Evolutionary conservation across 352 stramenopile species (phyloP).

Genomic region (Phytophthora aleatoria): DNA sequence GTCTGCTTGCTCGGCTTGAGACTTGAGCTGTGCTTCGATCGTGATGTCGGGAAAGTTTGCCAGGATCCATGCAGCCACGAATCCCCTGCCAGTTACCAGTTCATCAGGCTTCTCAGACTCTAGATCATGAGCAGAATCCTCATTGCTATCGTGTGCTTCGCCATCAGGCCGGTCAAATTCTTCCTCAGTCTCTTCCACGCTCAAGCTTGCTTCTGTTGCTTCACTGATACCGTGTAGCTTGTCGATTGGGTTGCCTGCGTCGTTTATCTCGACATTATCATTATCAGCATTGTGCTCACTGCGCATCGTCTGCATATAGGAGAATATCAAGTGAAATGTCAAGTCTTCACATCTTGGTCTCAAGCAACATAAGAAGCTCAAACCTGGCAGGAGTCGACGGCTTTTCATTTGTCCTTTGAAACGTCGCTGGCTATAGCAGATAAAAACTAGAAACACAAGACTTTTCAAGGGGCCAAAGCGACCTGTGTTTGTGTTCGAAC

Average conservation of each 20-base stretch:
- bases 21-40: slow-evolving; percentile 30
- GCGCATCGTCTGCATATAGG: slow-evolving; percentile 4
- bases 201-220: neutral
- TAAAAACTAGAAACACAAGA: slow-evolving; percentile 8
- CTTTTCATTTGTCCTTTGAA: slow-evolving; percentile 20
- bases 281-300: slow-evolving; percentile 7
- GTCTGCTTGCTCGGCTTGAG: slow-evolving; percentile 2
- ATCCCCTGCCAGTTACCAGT: neutral
- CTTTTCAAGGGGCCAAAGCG: slow-evolving; percentile 28
- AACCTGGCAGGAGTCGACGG: neutral
- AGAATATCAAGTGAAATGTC: neutral
- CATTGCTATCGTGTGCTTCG: neutral
- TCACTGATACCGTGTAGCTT: neutral
- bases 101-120: neutral
- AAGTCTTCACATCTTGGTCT: neutral
- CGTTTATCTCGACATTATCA: neutral
- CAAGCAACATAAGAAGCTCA: too few relatives aligned
- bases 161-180: neutral
- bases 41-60: slow-evolving; percentile 38
- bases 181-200: neutral
- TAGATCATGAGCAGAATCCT: neutral
- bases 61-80: slow-evolving; percentile 43
- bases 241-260: neutral
- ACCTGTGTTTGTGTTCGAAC: slow-evolving; percentile 26
- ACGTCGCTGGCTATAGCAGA: slow-evolving; percentile 16